Conservation (phyloP, 495 filamentous ascomycete species). For the Hyphodiscus hymeniophilus region DNA sequence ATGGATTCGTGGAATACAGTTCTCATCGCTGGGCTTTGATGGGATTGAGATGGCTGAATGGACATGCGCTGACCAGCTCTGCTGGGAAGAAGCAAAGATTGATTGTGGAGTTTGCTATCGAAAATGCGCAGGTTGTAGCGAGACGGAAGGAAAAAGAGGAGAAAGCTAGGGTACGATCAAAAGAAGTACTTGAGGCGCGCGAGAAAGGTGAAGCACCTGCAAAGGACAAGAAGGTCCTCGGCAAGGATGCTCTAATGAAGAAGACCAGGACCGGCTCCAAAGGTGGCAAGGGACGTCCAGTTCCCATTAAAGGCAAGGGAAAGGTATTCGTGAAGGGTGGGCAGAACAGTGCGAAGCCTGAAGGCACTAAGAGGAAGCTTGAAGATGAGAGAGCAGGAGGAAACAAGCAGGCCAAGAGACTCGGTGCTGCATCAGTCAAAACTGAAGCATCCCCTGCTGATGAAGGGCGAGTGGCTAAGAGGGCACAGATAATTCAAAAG, state of each 20-base stretch:
- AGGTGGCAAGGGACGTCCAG: constrained; percentile 29
- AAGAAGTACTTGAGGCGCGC: constrained; percentile 19
- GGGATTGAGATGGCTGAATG: constrained; percentile 91
- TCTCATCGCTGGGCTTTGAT: constrained; percentile 91
- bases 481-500: constrained; percentile 58
- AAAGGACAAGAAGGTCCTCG: constrained; percentile 27
- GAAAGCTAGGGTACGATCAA: constrained; percentile 40
- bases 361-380: constrained; percentile 7
- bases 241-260: constrained; percentile 16
- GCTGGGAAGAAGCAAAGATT: constrained; percentile 50
- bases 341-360: constrained; percentile 13
- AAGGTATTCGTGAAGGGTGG: constrained; percentile 22
- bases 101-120: constrained; percentile 96
- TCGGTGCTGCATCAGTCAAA: constrained; percentile 4
- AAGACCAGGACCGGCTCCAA: constrained; percentile 26
- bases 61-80: constrained; percentile 52
- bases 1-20: constrained; percentile 96
- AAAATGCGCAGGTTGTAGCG: constrained; percentile 89
- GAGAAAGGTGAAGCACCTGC: constrained; percentile 34
- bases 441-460: constrained; percentile 23
- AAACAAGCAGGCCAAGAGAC: constrained; percentile 7
- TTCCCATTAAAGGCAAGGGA: constrained; percentile 11
- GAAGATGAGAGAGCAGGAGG: background rate
- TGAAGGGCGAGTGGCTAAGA: constrained; percentile 49
- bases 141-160: constrained; percentile 65